Base-by-base conservation (phyloP, 495 filamentous ascomycete genomes). In the Viridothelium virens region DNA sequence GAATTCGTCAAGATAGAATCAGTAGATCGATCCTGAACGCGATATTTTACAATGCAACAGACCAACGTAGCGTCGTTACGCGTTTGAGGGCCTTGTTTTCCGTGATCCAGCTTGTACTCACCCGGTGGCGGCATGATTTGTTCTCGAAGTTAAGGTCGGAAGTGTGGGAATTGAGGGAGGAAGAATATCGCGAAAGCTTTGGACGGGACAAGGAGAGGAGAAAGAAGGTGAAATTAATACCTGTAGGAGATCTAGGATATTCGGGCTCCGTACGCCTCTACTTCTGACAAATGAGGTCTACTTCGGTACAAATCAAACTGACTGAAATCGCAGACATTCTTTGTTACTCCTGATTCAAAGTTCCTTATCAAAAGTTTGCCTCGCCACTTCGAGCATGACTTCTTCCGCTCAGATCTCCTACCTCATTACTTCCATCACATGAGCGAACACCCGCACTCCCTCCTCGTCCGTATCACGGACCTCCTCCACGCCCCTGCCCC, bases 401-500 rank as follows among this genome's bases (percentile, higher is more conserved):
- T 89, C 76, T 90, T 90, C 78, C 78, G 81, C 64, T 73, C 83
- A 2, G 85, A 88, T 41, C 77, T 90, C 47, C 73, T 90, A 12
- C 70, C 76, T 1, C 83, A 84, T 2, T 89, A 89, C 67, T 79
- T 77, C 56, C 74, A 82, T 3, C 81, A 88, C 76, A 88, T 89
- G 84, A 72, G 73, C 1, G 67, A 71, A 3, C 77, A 89, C 65
- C 81, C 82, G 0, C 74, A 78, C 2, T 85, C 84, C 18, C 74
- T 89, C 0, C 78, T 89, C 5, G 85, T 89, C 6, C 86, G 85
- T 68, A 89, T 89, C 66, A 89, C 84, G 62, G 85, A 89, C 70
- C 83, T 89, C 48, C 77, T 89, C 7, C 79, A 83, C 36, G 78
- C 80, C 0, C 80, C 83, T 0, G 79, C 80, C 12, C 36, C 69